These are phyloP conservation scores for Ilyonectria destructans DNA, from an alignment of 2,329 filamentous ascomycete species.

Conservation along the genomic window DNA sequence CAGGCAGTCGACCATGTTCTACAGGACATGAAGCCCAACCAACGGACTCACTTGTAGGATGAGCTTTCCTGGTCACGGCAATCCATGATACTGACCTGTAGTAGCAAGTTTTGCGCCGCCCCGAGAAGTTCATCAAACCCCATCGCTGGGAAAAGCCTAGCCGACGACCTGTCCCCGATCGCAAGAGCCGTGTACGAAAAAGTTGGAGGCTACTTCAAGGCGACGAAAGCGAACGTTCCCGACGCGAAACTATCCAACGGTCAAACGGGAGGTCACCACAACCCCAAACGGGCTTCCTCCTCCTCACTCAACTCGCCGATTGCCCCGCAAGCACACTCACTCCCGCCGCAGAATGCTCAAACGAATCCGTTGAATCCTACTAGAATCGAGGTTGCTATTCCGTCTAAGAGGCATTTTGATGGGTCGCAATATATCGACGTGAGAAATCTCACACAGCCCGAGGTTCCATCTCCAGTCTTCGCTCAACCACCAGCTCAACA, in stretches of 20 bases:
- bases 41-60: constrained; percentile 78
- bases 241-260: constrained; percentile 58
- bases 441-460: constrained; percentile 43
- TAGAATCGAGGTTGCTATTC: constrained; percentile 66
- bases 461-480: constrained; percentile 34
- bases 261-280: constrained; percentile 42
- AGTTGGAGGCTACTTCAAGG: constrained; percentile 59
- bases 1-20: constrained; percentile 83
- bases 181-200: constrained; percentile 59
- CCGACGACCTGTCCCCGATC: constrained; percentile 66
- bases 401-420: constrained; percentile 61
- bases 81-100: constrained; percentile 47
- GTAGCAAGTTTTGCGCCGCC: constrained; percentile 68
- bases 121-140: constrained; percentile 45
- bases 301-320: constrained; percentile 43
- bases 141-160: constrained; percentile 50
- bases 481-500: constrained; percentile 32
- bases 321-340: constrained; percentile 32
- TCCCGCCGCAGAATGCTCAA: constrained; percentile 48
- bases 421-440: constrained; percentile 56
- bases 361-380: constrained; percentile 55
- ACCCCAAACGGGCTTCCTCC: constrained; percentile 40
- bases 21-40: constrained; percentile 80
- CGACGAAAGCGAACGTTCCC: constrained; percentile 54
- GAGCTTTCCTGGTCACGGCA: background rate